Evolutionary conservation across 164 flowering plant species (phyloP).

Genomic region (Euptelea pleiosperma): DNA sequence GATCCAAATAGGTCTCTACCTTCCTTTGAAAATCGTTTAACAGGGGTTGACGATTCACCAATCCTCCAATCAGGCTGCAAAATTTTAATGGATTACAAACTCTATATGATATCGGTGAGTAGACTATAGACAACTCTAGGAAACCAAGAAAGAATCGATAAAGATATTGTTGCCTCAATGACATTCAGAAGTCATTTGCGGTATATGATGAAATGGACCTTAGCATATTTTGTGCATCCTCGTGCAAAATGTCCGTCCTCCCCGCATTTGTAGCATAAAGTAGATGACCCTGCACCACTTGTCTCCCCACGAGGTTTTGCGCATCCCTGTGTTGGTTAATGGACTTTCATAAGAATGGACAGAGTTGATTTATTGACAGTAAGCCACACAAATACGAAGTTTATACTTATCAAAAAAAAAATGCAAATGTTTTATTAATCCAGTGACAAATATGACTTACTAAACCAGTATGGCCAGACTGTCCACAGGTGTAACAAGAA

Average conservation of each 20-base stretch:
- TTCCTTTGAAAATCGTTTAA: conserved; percentile 18
- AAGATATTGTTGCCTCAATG: not conserved
- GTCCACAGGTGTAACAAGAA: conserved; percentile 92
- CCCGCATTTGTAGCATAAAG: conserved; percentile 71
- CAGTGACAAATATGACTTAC: conserved; percentile 39
- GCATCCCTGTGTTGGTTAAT: conserved; percentile 55
- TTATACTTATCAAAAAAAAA: not conserved
- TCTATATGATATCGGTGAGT: not conserved
- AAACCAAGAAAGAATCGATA: not conserved
- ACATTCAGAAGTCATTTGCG: not conserved
- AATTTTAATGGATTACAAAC: not conserved
- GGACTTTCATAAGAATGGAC: conserved; percentile 7
- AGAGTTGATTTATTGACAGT: not conserved
- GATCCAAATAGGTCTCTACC: conserved; percentile 6
- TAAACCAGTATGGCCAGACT: conserved; percentile 71
- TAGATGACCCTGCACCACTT: conserved; percentile 27
- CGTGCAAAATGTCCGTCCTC: conserved; percentile 80
- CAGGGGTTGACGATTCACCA: conserved; percentile 22
- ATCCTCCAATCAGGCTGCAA: conserved; percentile 21
- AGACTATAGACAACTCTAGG: not conserved
- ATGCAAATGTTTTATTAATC: not conserved
- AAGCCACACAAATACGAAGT: no score
- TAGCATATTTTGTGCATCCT: conserved; percentile 47
- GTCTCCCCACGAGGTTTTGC: conserved; percentile 40
- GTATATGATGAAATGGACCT: conserved; percentile 32